Evolutionary conservation across 305 asterid species (phyloP).

Genomic region (Rubia balearica): DNA sequence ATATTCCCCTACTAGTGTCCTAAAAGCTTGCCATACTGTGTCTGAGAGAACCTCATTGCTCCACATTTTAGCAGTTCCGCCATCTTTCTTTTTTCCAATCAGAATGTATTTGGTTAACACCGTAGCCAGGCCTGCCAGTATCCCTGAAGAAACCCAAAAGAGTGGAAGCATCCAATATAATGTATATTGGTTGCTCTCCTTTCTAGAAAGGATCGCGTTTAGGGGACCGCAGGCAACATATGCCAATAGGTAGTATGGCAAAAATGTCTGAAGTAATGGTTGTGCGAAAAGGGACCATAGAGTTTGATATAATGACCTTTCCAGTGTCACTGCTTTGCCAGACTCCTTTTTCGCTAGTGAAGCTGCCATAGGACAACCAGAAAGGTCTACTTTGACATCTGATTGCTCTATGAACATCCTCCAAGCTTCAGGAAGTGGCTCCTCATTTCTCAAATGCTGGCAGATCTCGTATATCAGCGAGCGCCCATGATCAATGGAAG

Average conservation of each 20-base stretch:
- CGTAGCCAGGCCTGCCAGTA: conserved; percentile 39
- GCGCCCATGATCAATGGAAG: conserved; percentile 90
- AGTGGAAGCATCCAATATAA: conserved; percentile 52
- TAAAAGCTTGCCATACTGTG: conserved; percentile 80
- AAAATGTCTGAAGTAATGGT: conserved; percentile 63
- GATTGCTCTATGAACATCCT: conserved; percentile 70
- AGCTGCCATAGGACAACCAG: conserved; percentile 70
- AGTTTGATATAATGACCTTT: conserved; percentile 51
- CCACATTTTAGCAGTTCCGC: conserved; percentile 57
- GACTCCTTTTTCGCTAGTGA: conserved; percentile 20
- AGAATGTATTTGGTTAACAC: conserved; percentile 52
- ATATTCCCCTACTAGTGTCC: conserved; percentile 60
- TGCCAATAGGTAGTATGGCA: conserved; percentile 61
- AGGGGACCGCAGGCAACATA: conserved; percentile 46
- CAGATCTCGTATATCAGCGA: conserved; percentile 71
- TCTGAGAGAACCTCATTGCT: conserved; percentile 53
- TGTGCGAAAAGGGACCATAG: conserved; percentile 54
- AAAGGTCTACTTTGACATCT: conserved; percentile 77
- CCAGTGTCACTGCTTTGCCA: conserved; percentile 39
- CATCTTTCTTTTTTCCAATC: conserved; percentile 67
- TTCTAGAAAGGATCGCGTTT: conserved; percentile 22
- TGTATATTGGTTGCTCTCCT: conserved; percentile 27
- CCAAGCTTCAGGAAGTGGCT: conserved; percentile 80
- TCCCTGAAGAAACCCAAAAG: conserved; percentile 67
- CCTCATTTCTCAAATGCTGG: conserved; percentile 65